Percentiles rank a stretch among this genome's conserved stretches.
These are phyloP conservation scores for Inga leiocalycina DNA, from an alignment of 306 rosid genomes.

Conservation along the genomic window DNA sequence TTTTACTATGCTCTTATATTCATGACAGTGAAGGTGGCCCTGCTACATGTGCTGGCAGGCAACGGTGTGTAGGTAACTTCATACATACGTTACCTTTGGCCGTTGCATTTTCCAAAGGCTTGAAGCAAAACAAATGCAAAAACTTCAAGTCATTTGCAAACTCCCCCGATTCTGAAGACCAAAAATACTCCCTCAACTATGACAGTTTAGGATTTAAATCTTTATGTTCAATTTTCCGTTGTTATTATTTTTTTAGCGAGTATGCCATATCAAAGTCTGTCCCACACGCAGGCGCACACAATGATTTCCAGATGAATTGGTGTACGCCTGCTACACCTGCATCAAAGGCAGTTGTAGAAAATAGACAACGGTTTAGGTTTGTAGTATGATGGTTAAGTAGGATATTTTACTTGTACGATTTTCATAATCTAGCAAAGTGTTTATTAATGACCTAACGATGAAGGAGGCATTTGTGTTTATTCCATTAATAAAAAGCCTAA, in stretches of 20 bases:
- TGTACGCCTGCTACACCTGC: neutral
- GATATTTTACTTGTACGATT: neutral
- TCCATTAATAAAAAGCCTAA: neutral
- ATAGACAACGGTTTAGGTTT: neutral
- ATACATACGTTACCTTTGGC: neutral
- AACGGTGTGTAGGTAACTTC: neutral
- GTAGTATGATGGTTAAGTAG: no score
- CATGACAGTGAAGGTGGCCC: neutral
- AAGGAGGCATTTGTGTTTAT: neutral
- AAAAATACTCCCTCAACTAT: neutral
- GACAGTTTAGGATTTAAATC: neutral
- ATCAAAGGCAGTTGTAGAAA: neutral
- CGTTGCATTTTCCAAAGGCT: neutral
- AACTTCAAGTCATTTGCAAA: neutral
- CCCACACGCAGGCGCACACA: neutral
- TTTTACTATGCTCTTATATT: slow-evolving; percentile 9
- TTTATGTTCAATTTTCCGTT: neutral
- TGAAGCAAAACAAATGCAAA: neutral
- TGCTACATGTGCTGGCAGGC: neutral
- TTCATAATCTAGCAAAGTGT: neutral
- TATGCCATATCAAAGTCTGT: neutral
- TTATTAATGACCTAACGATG: neutral
- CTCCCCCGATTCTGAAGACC: neutral
- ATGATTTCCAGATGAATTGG: neutral
- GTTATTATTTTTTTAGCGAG: neutral